Evolutionary conservation across 805 yeast genomes (phyloP), one percentile per base, ranked within the genome.

Genomic region (Starmerella asiatica): DNA sequence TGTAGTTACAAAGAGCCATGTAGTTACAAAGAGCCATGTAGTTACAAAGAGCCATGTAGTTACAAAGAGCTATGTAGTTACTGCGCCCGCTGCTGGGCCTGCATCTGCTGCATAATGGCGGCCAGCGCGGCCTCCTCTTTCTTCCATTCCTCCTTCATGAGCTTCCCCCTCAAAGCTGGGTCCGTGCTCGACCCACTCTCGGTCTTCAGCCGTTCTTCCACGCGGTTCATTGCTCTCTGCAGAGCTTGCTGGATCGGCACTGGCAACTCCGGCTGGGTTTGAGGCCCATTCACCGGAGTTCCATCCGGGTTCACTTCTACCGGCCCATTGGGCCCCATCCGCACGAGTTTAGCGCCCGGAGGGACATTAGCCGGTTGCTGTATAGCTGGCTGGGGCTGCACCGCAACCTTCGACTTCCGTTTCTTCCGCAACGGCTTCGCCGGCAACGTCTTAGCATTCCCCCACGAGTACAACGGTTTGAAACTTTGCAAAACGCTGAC

Each of bases 401-500:
- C 27, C n/a, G 39, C 29, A 14, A 44, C 34, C 31, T 36, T 42
- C 21, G 44, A 30, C 35, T 24, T 46, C 33, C 47, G 51, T 42
- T 50, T 50, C 51, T 43, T 45, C 38, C 26, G 37, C 40, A 42
- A 50, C 29, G 34, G 47, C 48, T 47, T 47, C 38, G 35, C 36
- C 11, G 55, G 58, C 40, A 53, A 39, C 29, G 55, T 53, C 32
- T 46, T 56, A 43, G 47, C 51, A 28, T 69, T 79, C 48, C 78
- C 83, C 81, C 85, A 85, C 3, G 76, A 91, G 56, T 80, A 91
- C n/a, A 78, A 50, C 3, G 98, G 98, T 49, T 69, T 69, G 65
- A 91, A 91, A 65, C 94, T 80, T 43, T 88, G 97, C 44, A 88
- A 56, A 47, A 91, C 79, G 19, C 96, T 94, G 52, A 93, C 86